Percentiles rank a stretch among this genome's conserved stretches.
phyloP scores from a whole-genome alignment of 2,329 filamentous ascomycete species.

The Lizonia empirigonia region DNA sequence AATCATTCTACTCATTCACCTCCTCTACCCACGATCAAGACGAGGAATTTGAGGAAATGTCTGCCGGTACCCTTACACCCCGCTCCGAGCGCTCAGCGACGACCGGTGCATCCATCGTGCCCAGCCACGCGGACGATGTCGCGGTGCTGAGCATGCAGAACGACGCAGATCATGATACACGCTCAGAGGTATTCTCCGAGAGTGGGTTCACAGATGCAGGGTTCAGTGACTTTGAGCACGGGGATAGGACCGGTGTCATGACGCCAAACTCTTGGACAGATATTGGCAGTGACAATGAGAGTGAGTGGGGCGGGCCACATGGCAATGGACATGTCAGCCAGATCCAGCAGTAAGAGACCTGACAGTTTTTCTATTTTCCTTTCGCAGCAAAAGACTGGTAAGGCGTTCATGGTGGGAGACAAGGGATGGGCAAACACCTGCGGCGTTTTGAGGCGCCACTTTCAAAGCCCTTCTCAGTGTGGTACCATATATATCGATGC shows the following conservation, averaged over 20 bases:
- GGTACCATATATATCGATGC: neutral
- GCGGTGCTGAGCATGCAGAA: slow-evolving; percentile 44
- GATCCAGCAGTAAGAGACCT: slow-evolving; percentile 30
- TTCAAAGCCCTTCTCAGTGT: neutral
- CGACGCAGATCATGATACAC: slow-evolving; percentile 42
- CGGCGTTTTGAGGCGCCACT: neutral
- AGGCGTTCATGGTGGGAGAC: slow-evolving; percentile 1
- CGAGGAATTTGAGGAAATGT: slow-evolving; percentile 36
- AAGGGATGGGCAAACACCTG: neutral
- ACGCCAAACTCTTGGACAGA: slow-evolving; percentile 50
- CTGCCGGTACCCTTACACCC: slow-evolving; percentile 47
- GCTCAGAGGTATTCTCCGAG: slow-evolving; percentile 44
- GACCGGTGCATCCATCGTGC: slow-evolving; percentile 38
- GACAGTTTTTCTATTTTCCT: neutral
- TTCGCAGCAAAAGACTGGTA: slow-evolving; percentile 2
- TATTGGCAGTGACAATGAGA: slow-evolving; percentile 49
- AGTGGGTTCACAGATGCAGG: slow-evolving; percentile 45
- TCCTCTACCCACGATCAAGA: slow-evolving; percentile 29
- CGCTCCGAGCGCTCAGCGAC: slow-evolving; percentile 43
- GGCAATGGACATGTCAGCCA: slow-evolving; percentile 37
- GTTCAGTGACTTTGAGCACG: slow-evolving; percentile 39
- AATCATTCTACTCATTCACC: slow-evolving; percentile 48
- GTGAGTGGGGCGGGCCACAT: slow-evolving; percentile 42
- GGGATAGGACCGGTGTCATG: slow-evolving; percentile 37
- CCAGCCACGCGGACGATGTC: slow-evolving; percentile 42